phyloP scores from a whole-genome alignment of 306 rosid species.

The Adenanthera pavonina region DNA sequence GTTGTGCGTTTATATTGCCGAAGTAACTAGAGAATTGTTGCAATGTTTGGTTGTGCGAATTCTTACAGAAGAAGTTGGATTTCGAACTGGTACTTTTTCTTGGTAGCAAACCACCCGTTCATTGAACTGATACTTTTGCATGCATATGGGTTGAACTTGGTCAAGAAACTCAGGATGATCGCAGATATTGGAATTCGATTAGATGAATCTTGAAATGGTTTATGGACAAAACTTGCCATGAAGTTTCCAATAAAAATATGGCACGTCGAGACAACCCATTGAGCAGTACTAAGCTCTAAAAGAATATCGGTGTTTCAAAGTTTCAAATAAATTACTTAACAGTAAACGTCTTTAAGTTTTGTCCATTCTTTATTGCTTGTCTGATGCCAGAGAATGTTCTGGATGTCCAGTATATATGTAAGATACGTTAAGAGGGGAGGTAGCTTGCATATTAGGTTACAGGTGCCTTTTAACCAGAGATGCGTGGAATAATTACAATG shows the following conservation, averaged over 20 bases:
- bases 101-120: too few relatives aligned
- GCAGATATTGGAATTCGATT: neutral
- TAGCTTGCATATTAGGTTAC: neutral
- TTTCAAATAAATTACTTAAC: neutral
- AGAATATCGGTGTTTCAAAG: neutral
- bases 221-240: neutral
- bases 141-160: neutral
- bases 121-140: neutral
- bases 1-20: conserved; percentile 21
- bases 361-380: neutral
- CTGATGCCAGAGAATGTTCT: conserved; percentile 1
- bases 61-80: conserved; percentile 1
- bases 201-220: neutral
- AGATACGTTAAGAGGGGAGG: neutral
- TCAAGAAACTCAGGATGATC: conserved; percentile 25
- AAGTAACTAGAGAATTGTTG: neutral
- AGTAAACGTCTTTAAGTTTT: neutral
- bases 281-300: neutral
- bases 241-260: neutral
- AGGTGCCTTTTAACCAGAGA: neutral
- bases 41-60: neutral
- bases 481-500: neutral
- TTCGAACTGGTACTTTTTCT: neutral
- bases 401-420: neutral
- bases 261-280: neutral